Conservation (phyloP, 139 green algal species). For the Micractinium conductrix region DNA sequence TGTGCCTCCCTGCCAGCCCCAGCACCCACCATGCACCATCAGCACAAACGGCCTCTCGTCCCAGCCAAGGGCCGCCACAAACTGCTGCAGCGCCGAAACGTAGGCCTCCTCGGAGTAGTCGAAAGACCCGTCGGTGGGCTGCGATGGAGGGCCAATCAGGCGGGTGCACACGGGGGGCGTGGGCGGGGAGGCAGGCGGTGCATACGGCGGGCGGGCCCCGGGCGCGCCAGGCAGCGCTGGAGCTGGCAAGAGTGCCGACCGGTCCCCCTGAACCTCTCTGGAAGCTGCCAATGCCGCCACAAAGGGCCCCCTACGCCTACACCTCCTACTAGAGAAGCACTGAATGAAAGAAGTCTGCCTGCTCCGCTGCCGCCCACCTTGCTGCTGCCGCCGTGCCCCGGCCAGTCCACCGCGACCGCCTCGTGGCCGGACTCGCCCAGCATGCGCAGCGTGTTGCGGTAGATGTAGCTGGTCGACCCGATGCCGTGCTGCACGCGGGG, state of each 20-base stretch:
- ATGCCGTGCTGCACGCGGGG: slow-evolving; percentile 60
- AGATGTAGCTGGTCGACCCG: slow-evolving; percentile 67
- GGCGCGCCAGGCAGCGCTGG: too few relatives aligned
- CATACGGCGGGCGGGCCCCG: too few relatives aligned
- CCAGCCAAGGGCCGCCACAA: slow-evolving; percentile 51
- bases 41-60: slow-evolving; percentile 59
- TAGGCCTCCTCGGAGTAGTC: slow-evolving; percentile 62
- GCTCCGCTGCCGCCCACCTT: slow-evolving; percentile 52
- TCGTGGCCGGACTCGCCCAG: slow-evolving; percentile 66
- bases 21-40: slow-evolving; percentile 47
- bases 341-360: too few relatives aligned
- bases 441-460: slow-evolving; percentile 61
- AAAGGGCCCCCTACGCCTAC: too few relatives aligned
- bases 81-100: slow-evolving; percentile 48
- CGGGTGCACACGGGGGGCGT: too few relatives aligned
- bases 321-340: too few relatives aligned
- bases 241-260: too few relatives aligned
- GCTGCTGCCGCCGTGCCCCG: slow-evolving; percentile 70
- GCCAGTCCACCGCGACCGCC: slow-evolving; percentile 74
- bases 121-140: slow-evolving; percentile 54
- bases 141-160: too few relatives aligned
- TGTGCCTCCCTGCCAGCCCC: too few relatives aligned
- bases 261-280: too few relatives aligned
- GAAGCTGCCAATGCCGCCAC: too few relatives aligned
- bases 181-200: too few relatives aligned